phyloP scores from a whole-genome alignment of 225 moss, liverwort and hornwort genomes.

The Physcomitrium patens region DNA sequence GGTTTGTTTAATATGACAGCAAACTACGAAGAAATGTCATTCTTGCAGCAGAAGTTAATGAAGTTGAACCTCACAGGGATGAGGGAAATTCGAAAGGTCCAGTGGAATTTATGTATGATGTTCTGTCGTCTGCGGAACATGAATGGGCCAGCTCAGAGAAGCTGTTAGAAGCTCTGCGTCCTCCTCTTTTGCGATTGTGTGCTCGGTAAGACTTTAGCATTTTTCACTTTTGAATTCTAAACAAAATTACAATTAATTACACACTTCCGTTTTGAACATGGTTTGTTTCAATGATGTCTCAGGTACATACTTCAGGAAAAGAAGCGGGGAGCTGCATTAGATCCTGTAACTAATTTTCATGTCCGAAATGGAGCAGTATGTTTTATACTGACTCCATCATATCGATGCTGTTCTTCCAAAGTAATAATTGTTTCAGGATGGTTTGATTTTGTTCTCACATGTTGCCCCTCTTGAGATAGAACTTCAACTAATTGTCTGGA shows the following conservation, averaged over 20 bases:
- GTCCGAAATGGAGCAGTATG: slow-evolving; percentile 97
- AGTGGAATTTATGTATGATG: slow-evolving; percentile 56
- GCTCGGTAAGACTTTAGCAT: slow-evolving; percentile 59
- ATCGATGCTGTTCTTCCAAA: neutral
- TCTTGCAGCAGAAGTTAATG: neutral
- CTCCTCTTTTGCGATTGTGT: slow-evolving; percentile 81
- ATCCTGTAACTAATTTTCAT: slow-evolving; percentile 92
- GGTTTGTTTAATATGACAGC: slow-evolving; percentile 4
- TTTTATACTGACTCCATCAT: slow-evolving; percentile 10
- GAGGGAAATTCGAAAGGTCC: slow-evolving; percentile 42
- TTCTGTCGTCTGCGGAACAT: slow-evolving; percentile 62
- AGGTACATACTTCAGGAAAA: slow-evolving; percentile 90
- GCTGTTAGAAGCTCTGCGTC: slow-evolving; percentile 60
- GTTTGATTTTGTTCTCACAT: neutral
- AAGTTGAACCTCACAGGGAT: slow-evolving; percentile 38
- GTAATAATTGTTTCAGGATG: neutral
- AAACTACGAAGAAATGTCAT: slow-evolving; percentile 4
- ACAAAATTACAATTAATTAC: slow-evolving; percentile 8
- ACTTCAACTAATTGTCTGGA: slow-evolving; percentile 5
- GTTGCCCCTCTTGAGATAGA: neutral
- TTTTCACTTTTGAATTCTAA: slow-evolving; percentile 17
- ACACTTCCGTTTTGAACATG: neutral
- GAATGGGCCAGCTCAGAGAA: slow-evolving; percentile 71
- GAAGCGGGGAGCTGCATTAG: slow-evolving; percentile 90
- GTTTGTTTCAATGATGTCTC: slow-evolving; percentile 16